Conservation (phyloP, 2,329 filamentous ascomycete species). For the Pestalotiopsis sp. region DNA sequence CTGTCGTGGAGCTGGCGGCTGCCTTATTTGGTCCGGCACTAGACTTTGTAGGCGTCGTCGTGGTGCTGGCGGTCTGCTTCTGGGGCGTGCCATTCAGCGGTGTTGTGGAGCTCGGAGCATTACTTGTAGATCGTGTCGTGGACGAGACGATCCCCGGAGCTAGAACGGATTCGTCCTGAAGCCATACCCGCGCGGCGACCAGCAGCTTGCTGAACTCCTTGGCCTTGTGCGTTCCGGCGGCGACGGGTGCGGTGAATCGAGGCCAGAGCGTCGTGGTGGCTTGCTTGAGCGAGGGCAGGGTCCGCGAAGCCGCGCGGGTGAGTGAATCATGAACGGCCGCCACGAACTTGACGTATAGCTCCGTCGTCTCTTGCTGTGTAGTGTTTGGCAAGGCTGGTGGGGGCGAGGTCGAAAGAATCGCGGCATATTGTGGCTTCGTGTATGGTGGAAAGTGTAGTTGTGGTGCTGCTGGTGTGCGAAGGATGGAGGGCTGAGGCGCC, state of each 20-base stretch:
- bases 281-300: constrained; percentile 72
- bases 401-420: constrained; percentile 67
- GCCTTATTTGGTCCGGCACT: not conserved
- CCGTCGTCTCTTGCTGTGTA: constrained; percentile 56
- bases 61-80: constrained; percentile 13
- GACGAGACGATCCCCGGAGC: constrained; percentile 62
- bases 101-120: not conserved
- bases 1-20: constrained; percentile 30
- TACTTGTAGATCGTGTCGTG: not conserved
- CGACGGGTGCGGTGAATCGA: constrained; percentile 78
- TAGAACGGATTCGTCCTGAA: constrained; percentile 73
- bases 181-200: constrained; percentile 68
- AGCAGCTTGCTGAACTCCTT: constrained; percentile 86
- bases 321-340: constrained; percentile 87
- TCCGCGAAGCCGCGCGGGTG: constrained; percentile 77
- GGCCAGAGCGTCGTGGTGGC: constrained; percentile 81
- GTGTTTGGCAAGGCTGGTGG: constrained; percentile 52
- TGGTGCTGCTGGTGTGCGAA: constrained; percentile 66
- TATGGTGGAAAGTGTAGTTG: constrained; percentile 87
- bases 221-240: constrained; percentile 71
- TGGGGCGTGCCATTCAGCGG: constrained; percentile 15
- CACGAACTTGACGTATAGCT: constrained; percentile 81
- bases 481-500: constrained; percentile 52
- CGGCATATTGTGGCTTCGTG: constrained; percentile 75
- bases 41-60: constrained; percentile 13